phyloP scores from a whole-genome alignment of 2,329 filamentous ascomycete genomes.

The Xylaria sp. region DNA sequence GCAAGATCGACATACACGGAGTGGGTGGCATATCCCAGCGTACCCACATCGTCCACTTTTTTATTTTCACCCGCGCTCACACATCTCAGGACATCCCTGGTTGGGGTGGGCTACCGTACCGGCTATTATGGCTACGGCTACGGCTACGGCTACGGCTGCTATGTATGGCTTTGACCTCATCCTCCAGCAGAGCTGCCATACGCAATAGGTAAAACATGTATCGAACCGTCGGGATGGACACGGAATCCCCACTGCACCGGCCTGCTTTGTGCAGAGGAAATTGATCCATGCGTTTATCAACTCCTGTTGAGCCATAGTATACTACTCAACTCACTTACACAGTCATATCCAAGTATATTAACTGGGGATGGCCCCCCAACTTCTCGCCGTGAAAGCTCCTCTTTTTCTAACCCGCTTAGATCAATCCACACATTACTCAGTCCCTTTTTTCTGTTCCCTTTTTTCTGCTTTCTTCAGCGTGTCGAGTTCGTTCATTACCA shows the following conservation, averaged over 20 bases:
- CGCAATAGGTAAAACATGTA: not conserved
- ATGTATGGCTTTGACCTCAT: conserved; percentile 4
- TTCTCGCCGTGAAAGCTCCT: not conserved
- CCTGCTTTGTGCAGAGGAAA: not conserved
- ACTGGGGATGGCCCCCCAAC: conserved; percentile 19
- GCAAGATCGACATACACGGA: conserved; percentile 11
- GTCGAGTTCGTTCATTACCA: conserved; percentile 35
- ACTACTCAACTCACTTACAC: not conserved
- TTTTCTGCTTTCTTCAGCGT: conserved; percentile 22
- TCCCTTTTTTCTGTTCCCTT: conserved; percentile 23
- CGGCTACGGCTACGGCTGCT: no score
- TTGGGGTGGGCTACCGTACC: conserved; percentile 4
- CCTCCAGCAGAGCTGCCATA: not conserved
- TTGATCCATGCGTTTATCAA: not conserved
- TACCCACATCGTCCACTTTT: conserved; percentile 19
- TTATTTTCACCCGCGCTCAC: conserved; percentile 1
- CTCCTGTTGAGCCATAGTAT: not conserved
- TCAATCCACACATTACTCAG: not conserved
- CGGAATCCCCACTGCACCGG: not conserved
- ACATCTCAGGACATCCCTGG: not conserved
- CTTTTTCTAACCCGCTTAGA: conserved; percentile 2
- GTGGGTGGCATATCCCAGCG: conserved; percentile 12
- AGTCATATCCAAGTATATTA: not conserved
- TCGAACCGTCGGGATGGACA: not conserved
- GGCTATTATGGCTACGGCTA: no score